Conservation (phyloP, 768 basidiomycete species). For the Crassisporium funariophilum region DNA sequence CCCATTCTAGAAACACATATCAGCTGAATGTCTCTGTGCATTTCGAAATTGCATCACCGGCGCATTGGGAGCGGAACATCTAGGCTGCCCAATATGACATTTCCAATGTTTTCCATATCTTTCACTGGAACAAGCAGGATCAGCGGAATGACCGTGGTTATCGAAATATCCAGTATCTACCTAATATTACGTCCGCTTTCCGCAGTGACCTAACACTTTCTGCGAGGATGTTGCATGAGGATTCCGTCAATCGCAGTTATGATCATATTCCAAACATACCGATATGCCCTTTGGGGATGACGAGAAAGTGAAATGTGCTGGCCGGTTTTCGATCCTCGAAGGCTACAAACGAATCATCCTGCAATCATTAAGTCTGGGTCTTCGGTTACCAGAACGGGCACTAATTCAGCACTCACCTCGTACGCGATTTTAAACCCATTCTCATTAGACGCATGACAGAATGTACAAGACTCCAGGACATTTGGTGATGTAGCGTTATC, state of each 20-base stretch:
- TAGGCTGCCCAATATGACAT: constrained; percentile 49
- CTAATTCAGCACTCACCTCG: constrained; percentile 37
- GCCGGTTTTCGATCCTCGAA: constrained; percentile 56
- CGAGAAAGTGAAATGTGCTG: constrained; percentile 47
- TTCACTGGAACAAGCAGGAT: constrained; percentile 25
- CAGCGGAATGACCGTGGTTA: neutral
- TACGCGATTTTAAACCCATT: constrained; percentile 51
- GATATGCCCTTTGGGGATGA: constrained; percentile 56
- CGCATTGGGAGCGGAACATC: constrained; percentile 43
- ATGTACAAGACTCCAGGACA: constrained; percentile 32
- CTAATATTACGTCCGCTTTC: constrained; percentile 45
- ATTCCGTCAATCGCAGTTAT: neutral
- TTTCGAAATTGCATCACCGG: constrained; percentile 35
- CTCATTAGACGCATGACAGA: constrained; percentile 44
- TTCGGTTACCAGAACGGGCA: too few relatives aligned
- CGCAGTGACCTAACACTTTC: constrained; percentile 57
- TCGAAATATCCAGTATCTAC: constrained; percentile 45
- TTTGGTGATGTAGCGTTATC: neutral
- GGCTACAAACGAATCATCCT: constrained; percentile 53
- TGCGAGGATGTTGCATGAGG: constrained; percentile 25
- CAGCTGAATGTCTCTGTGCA: constrained; percentile 6
- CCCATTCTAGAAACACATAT: constrained; percentile 56
- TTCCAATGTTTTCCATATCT: constrained; percentile 45
- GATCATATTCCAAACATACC: constrained; percentile 32
- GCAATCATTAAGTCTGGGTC: neutral